Conservation (phyloP, 1,139 yeast genomes). For the Yamadazyma dendronema region DNA sequence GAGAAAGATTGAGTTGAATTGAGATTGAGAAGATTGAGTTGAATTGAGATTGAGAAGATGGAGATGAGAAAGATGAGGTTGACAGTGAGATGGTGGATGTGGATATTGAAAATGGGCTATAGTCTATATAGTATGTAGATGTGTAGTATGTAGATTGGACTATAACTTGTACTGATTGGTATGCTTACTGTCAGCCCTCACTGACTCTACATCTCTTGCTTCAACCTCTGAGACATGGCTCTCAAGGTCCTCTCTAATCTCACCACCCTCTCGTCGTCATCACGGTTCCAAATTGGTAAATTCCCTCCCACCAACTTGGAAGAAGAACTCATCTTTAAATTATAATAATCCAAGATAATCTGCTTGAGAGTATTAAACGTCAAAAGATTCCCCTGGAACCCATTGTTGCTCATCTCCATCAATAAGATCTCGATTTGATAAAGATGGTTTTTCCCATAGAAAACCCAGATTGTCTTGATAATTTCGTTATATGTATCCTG, state of each 20-base stretch:
- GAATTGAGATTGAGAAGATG: neutral
- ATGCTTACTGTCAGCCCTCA: too few species aligned
- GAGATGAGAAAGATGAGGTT: too few species aligned
- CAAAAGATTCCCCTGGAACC: constrained; percentile 36
- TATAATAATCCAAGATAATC: constrained; percentile 36
- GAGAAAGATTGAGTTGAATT: too few species aligned
- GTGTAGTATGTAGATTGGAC: too few species aligned
- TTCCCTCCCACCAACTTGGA: constrained; percentile 11
- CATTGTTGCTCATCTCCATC: constrained; percentile 43
- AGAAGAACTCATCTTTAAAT: constrained; percentile 30
- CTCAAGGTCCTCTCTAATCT: constrained; percentile 24
- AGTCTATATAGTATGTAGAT: constrained; percentile 2
- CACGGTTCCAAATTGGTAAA: constrained; percentile 35
- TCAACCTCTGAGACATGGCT: constrained; percentile 5
- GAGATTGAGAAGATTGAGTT: neutral
- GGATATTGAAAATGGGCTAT: neutral
- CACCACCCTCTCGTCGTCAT: constrained; percentile 34
- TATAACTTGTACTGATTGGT: too few species aligned
- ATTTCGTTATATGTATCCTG: constrained; percentile 45
- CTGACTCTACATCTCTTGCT: neutral
- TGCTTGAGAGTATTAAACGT: constrained; percentile 39
- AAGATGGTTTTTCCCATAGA: constrained; percentile 35
- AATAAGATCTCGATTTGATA: constrained; percentile 34
- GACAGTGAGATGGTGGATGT: neutral
- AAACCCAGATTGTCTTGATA: constrained; percentile 38